Conservation (phyloP, 371 early-diverging fungal species). For the Lichtheimia hyalospora region DNA sequence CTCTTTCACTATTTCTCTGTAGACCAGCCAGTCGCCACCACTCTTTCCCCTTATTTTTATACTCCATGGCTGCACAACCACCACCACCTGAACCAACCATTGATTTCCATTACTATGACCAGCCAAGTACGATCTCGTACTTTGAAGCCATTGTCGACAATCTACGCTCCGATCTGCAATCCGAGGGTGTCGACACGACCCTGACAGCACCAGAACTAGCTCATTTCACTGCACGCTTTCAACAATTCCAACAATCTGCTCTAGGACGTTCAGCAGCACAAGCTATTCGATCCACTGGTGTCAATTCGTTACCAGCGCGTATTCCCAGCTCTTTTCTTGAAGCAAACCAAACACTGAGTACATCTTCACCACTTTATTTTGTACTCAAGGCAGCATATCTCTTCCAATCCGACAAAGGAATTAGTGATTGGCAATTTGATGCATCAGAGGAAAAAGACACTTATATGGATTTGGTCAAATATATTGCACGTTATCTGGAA, state of each 20-base stretch:
- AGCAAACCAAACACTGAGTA: slow-evolving; percentile 19
- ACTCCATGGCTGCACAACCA: slow-evolving; percentile 18
- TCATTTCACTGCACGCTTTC: slow-evolving; percentile 53
- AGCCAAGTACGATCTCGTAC: slow-evolving; percentile 50
- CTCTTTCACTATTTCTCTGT: too few species aligned
- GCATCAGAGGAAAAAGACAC: slow-evolving; percentile 35
- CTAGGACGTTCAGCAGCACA: slow-evolving; percentile 40
- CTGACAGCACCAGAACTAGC: slow-evolving; percentile 60
- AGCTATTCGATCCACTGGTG: slow-evolving; percentile 14
- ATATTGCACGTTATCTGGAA: slow-evolving; percentile 39
- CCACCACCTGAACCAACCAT: slow-evolving; percentile 24
- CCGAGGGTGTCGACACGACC: slow-evolving; percentile 37
- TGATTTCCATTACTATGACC: slow-evolving; percentile 51
- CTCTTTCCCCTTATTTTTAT: slow-evolving; percentile 1
- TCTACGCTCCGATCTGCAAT: slow-evolving; percentile 45
- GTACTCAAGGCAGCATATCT: slow-evolving; percentile 57
- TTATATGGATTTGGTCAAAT: slow-evolving; percentile 40
- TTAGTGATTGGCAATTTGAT: slow-evolving; percentile 59
- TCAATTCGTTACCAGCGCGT: slow-evolving; percentile 21
- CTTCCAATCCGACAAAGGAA: slow-evolving; percentile 45
- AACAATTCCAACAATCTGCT: slow-evolving; percentile 62
- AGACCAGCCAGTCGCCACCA: too few species aligned
- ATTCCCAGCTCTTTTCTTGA: slow-evolving; percentile 58
- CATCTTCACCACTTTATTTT: slow-evolving; percentile 42
- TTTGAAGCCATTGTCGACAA: slow-evolving; percentile 52